These are phyloP conservation scores for Cutaneotrichosporon cyanovorans DNA, from an alignment of 1,284 basidiomycete species.

Conservation along the genomic window DNA sequence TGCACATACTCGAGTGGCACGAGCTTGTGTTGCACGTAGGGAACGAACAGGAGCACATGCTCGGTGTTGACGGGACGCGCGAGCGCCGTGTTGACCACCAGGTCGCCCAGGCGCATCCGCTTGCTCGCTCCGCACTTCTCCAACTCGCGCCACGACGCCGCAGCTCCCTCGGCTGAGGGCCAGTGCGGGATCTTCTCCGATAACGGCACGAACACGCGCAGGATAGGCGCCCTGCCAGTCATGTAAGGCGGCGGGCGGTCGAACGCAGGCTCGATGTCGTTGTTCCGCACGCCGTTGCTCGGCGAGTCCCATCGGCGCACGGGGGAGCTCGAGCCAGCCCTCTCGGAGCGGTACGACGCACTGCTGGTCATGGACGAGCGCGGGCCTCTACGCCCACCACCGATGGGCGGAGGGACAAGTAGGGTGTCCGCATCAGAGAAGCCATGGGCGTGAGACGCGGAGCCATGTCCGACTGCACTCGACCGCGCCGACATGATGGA, in stretches of 20 bases:
- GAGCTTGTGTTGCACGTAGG: conserved; percentile 35
- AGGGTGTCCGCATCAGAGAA: conserved; percentile 4
- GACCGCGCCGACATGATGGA: conserved; percentile 40
- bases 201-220: conserved; percentile 44
- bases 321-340: conserved; percentile 19
- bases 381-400: conserved; percentile 8
- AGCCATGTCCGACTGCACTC: conserved; percentile 15
- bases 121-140: conserved; percentile 43
- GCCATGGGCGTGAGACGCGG: conserved; percentile 5
- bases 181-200: conserved; percentile 33
- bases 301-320: conserved; percentile 18
- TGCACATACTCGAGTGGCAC: conserved; percentile 42
- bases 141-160: conserved; percentile 35
- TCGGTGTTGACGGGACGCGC: conserved; percentile 31
- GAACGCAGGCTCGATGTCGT: conserved; percentile 35
- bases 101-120: conserved; percentile 40
- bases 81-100: conserved; percentile 44
- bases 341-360: conserved; percentile 22
- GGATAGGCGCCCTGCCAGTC: conserved; percentile 38
- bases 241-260: conserved; percentile 41
- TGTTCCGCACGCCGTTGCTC: conserved; percentile 6
- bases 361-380: conserved; percentile 29
- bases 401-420: conserved; percentile 24
- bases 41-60: conserved; percentile 39
- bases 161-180: conserved; percentile 43